Evolutionary conservation across 208 protist species (phyloP).

Genomic region (Wallacemonas collosoma): DNA sequence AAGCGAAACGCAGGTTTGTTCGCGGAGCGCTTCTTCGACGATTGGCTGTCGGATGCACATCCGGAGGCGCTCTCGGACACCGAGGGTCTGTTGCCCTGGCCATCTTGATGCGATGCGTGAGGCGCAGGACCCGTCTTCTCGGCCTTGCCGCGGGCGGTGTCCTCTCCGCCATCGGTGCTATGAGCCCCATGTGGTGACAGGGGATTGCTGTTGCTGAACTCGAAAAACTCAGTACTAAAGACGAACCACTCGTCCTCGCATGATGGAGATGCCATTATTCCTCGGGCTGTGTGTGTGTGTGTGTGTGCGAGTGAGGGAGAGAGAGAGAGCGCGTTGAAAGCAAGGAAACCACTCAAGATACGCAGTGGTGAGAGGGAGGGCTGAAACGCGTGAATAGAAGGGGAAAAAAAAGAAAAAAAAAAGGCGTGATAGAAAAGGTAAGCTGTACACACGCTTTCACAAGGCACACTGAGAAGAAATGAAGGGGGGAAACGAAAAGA

Average conservation of each 20-base stretch:
- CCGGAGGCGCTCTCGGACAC: background rate
- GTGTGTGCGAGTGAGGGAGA: background rate
- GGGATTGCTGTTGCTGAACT: background rate
- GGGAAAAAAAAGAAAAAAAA: background rate
- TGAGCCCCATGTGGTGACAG: background rate
- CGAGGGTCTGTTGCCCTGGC: too few species aligned
- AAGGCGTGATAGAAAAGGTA: background rate
- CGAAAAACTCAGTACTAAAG: constrained; percentile 3
- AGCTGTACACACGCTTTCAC: too few species aligned
- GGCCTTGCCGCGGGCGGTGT: background rate
- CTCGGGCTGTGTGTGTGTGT: background rate
- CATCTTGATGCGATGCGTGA: too few species aligned
- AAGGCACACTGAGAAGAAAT: too few species aligned
- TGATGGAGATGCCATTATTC: background rate
- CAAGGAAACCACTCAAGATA: too few species aligned
- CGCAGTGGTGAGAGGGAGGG: too few species aligned
- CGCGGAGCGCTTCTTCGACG: background rate
- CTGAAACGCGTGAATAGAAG: background rate
- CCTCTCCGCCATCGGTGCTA: background rate
- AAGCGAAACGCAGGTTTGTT: background rate
- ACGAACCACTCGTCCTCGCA: background rate
- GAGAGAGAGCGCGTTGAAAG: too few species aligned
- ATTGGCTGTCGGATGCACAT: background rate
- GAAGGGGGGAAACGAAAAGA: background rate
- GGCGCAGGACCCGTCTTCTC: too few species aligned